These are phyloP conservation scores for Arbutus unedo DNA, from an alignment of 148 eudicot species.

Conservation along the genomic window DNA sequence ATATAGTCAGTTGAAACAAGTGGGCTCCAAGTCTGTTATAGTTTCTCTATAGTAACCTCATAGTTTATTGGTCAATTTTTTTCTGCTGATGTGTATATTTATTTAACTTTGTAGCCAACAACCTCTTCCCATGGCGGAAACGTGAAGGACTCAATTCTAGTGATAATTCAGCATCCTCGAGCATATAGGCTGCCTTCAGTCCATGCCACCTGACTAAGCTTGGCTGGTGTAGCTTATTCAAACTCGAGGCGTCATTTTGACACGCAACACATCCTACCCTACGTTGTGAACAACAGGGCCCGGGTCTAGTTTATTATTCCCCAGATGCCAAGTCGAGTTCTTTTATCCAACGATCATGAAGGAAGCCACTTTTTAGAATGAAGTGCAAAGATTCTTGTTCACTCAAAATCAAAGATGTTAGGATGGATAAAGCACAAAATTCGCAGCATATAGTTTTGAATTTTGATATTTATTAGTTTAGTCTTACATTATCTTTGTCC, in stretches of 20 bases:
- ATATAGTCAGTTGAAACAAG: too few relatives aligned
- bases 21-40: not conserved
- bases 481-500: not conserved
- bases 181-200: slow-evolving; percentile 23
- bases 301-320: not conserved
- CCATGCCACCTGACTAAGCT: slow-evolving; percentile 12
- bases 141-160: slow-evolving; percentile 48
- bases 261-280: too few relatives aligned
- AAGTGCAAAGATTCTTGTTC: not conserved
- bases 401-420: not conserved
- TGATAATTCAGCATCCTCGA: slow-evolving; percentile 80
- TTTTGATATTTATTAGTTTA: not conserved
- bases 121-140: slow-evolving; percentile 30
- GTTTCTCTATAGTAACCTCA: not conserved
- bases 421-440: not conserved
- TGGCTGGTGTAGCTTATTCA: slow-evolving; percentile 14
- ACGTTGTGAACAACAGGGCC: too few relatives aligned
- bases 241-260: too few relatives aligned
- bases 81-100: slow-evolving; percentile 1
- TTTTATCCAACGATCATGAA: not conserved
- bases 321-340: not conserved
- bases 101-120: slow-evolving; percentile 52
- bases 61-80: not conserved
- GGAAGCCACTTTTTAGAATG: not conserved
- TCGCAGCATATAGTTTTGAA: not conserved